Evolutionary conservation across 371 early-diverging fungal genomes (phyloP), one percentile per base, ranked within the genome.

Genomic region (Mortierella sp.): DNA sequence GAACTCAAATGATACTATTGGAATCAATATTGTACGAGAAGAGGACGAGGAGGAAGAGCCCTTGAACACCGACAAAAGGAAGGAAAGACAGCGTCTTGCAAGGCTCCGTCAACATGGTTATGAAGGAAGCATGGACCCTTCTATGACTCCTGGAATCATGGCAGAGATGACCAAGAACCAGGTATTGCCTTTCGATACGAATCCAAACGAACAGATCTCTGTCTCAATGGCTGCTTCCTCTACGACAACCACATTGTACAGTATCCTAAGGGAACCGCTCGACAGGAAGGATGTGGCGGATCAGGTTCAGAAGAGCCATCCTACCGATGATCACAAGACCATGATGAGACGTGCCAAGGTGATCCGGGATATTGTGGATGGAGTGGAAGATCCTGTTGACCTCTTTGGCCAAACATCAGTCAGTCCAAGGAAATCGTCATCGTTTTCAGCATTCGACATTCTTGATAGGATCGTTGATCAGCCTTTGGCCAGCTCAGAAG

Each of bases 311-410:
- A 24, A 24, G 7, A 9, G 9, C 16, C 45, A 45, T 45, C 51
- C 52, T 2, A 48, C 68, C 4, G 76, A 65, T 23, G 76, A 76
- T 28, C 65, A 65, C 38, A 61, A 55, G 51, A 61, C 60, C 10
- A 42, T 48, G 13, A 38, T 76, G 46, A 51, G 58, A 5, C 61
- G 76, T 14, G 59, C 55, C 34, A 76, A 62, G 52, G 31, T 68
- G 5, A 69, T 76, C 27, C 61, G 64, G 16, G 58, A 55, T 13
- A 69, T 76, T 30, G 27, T 76, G 28, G 70, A 69, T 28, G 76
- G 70, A 0, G 58, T 58, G 10, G 66, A 58, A 0, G 70, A 62
- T 30, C 51, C 45, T 1, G 28, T 7, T 10, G 63, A 54, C 6
- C 46, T 42, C 9, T n/a, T 24, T 6, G 49, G 54, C 49, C 53